Percentiles rank a stretch among this genome's conserved stretches.
phyloP scores from a whole-genome alignment of 1,284 basidiomycete genomes.

The Veloboletus limbatus region DNA sequence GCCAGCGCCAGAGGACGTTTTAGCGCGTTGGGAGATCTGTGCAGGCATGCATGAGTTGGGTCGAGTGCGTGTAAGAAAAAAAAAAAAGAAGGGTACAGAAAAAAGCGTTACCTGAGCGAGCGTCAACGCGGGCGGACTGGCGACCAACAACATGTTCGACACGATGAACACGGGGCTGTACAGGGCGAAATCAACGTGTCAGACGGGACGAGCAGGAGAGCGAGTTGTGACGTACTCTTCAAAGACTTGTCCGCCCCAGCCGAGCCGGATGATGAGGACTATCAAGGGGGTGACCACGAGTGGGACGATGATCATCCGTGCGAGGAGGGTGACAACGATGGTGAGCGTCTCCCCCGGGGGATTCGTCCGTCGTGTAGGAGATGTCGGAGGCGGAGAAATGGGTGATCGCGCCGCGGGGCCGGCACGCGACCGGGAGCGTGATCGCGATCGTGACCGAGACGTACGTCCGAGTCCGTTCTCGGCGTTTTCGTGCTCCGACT shows the following conservation, averaged over 20 bases:
- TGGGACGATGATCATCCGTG: constrained; percentile 87
- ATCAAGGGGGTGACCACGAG: constrained; percentile 73
- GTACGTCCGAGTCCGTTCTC: background rate
- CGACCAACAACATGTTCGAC: constrained; percentile 70
- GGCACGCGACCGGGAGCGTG: background rate
- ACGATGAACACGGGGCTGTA: constrained; percentile 80
- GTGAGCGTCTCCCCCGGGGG: constrained; percentile 72
- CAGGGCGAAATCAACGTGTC: background rate
- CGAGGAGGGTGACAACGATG: constrained; percentile 72
- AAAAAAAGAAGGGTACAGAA: background rate
- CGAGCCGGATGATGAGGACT: constrained; percentile 53
- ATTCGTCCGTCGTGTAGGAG: constrained; percentile 23
- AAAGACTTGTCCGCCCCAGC: constrained; percentile 45
- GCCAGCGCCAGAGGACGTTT: background rate
- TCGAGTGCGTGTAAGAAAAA: no score
- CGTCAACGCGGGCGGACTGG: constrained; percentile 80
- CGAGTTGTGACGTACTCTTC: constrained; percentile 57
- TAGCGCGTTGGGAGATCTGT: constrained; percentile 23
- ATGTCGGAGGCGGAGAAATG: background rate
- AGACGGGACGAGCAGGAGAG: constrained; percentile 14
- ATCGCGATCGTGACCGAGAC: constrained; percentile 2
- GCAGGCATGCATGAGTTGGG: background rate
- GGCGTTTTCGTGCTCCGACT: constrained; percentile 1
- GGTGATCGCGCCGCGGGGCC: background rate
- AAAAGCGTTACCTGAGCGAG: constrained; percentile 61